Conservation (phyloP, 495 filamentous ascomycete species). For the Cladorrhinum samala region DNA sequence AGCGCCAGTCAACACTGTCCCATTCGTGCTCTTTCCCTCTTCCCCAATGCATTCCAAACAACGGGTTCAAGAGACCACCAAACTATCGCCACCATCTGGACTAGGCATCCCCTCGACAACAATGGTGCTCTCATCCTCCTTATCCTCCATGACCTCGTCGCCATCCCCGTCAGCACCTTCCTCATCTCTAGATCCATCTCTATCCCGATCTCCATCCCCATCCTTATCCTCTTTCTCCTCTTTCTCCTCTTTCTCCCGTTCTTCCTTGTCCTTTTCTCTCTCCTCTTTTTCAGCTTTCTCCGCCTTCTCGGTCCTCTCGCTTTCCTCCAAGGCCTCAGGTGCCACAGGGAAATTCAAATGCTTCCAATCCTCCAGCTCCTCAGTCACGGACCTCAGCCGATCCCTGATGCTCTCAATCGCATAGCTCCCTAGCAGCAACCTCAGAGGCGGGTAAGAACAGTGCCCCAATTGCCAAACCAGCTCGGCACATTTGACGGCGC, state of each 20-base stretch:
- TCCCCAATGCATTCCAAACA: too few species aligned
- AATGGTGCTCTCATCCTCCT: not conserved
- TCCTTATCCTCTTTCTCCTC: constrained; percentile 21
- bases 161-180: too few species aligned
- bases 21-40: too few species aligned
- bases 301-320: constrained; percentile 20
- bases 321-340: constrained; percentile 23
- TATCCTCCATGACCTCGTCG: constrained; percentile 4
- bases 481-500: constrained; percentile 89
- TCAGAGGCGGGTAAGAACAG: constrained; percentile 80
- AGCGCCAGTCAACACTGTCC: too few species aligned
- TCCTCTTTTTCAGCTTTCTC: constrained; percentile 12
- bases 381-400: constrained; percentile 78
- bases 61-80: too few species aligned
- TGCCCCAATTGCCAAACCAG: constrained; percentile 94
- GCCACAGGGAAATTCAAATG: constrained; percentile 58
- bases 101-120: not conserved
- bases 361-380: constrained; percentile 93
- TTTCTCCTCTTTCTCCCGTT: constrained; percentile 27
- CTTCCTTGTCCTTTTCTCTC: constrained; percentile 11
- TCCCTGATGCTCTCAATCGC: constrained; percentile 94
- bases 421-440: constrained; percentile 82
- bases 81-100: too few species aligned
- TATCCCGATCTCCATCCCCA: constrained; percentile 5
- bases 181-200: constrained; percentile 7